Percentiles rank a stretch among this genome's conserved stretches.
Evolutionary conservation across 768 basidiomycete genomes (phyloP).

Genomic region (Mycena haematopus): DNA sequence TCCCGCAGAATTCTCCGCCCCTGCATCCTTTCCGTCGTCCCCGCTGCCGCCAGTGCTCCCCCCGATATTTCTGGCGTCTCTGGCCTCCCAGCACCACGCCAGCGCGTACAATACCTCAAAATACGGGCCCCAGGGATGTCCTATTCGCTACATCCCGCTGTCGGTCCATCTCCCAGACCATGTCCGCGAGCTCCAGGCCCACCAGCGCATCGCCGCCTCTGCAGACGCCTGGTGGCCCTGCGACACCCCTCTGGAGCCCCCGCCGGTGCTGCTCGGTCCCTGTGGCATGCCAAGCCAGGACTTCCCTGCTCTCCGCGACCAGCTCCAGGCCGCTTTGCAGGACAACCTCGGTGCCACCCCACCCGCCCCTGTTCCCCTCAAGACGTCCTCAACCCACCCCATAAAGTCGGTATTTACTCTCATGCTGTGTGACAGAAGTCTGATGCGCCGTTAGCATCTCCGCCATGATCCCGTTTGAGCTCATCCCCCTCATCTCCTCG

Average conservation of each 20-base stretch:
- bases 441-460: constrained; percentile 57
- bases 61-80: constrained; percentile 43
- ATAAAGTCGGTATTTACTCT: constrained; percentile 67
- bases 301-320: constrained; percentile 38
- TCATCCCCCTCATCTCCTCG: constrained; percentile 59
- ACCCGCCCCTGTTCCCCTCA: constrained; percentile 41
- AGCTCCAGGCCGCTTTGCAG: constrained; percentile 61
- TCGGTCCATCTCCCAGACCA: constrained; percentile 68
- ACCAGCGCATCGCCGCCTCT: constrained; percentile 50
- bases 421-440: constrained; percentile 22
- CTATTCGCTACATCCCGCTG: constrained; percentile 64
- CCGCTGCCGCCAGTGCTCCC: background rate
- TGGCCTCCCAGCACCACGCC: constrained; percentile 78
- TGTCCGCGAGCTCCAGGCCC: constrained; percentile 55
- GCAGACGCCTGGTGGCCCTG: constrained; percentile 59
- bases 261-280: constrained; percentile 39
- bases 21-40: background rate
- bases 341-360: constrained; percentile 38
- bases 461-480: constrained; percentile 63
- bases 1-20: background rate
- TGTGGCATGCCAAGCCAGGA: constrained; percentile 30
- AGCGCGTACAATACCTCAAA: constrained; percentile 77
- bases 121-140: constrained; percentile 66
- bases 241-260: constrained; percentile 24
- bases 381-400: constrained; percentile 82